Conservation (phyloP, 2,329 filamentous ascomycete genomes). For the Coleophoma crateriformis region DNA sequence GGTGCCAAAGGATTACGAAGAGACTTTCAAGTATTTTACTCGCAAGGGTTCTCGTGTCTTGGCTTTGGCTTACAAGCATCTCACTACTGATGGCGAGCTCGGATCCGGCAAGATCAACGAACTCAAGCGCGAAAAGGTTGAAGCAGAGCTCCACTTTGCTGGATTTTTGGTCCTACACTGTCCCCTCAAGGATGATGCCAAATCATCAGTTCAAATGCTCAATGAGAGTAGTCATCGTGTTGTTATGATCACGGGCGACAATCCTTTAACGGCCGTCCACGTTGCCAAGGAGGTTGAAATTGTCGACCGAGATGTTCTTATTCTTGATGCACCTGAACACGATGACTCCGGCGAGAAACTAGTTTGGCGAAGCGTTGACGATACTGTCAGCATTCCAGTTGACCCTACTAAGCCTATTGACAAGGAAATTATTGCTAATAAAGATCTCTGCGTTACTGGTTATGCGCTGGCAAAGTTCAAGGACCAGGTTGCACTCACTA, state of each 20-base stretch:
- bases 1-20: conserved; percentile 84
- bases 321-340: conserved; percentile 90
- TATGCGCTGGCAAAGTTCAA: conserved; percentile 90
- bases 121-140: conserved; percentile 87
- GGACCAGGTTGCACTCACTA: conserved; percentile 68
- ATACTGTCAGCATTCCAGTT: conserved; percentile 79
- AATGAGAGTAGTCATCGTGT: conserved; percentile 98
- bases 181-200: conserved; percentile 92
- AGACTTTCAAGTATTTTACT: conserved; percentile 98
- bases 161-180: conserved; percentile 95
- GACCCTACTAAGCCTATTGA: conserved; percentile 80
- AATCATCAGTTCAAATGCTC: conserved; percentile 90
- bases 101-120: conserved; percentile 85
- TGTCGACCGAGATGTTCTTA: conserved; percentile 90
- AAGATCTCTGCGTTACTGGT: conserved; percentile 93
- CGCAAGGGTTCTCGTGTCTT: conserved; percentile 92
- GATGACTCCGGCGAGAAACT: conserved; percentile 75
- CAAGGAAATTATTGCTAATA: conserved; percentile 70
- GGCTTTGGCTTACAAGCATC: conserved; percentile 88
- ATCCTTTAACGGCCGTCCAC: conserved; percentile 92
- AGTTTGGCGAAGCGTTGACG: conserved; percentile 93
- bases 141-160: conserved; percentile 79
- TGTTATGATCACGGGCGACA: conserved; percentile 99
- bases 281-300: conserved; percentile 96
- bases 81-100: conserved; percentile 76